Percentiles rank a stretch among this genome's conserved stretches.
phyloP scores from a whole-genome alignment of 106 monocot species.

The Acanthochlamys bracteata region DNA sequence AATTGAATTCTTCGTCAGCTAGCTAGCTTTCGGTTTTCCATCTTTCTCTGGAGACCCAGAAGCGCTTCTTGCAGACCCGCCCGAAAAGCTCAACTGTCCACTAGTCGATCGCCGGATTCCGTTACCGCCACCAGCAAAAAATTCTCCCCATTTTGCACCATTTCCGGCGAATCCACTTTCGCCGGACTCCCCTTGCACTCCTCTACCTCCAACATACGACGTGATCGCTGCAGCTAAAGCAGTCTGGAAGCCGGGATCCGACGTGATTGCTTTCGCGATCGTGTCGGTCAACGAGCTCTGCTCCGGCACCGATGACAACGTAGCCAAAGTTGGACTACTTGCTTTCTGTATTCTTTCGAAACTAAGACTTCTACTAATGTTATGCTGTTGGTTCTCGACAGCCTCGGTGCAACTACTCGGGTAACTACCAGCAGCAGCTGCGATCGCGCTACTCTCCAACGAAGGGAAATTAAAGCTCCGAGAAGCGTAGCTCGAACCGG shows the following conservation, averaged over 20 bases:
- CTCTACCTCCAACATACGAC: conserved; percentile 8
- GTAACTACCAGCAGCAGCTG: too few species aligned
- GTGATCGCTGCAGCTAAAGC: conserved; percentile 24
- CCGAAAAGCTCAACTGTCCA: not conserved
- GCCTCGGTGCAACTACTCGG: not conserved
- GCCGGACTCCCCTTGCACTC: not conserved
- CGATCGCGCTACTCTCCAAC: not conserved
- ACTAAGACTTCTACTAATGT: not conserved
- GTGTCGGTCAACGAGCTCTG: not conserved
- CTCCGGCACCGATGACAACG: not conserved
- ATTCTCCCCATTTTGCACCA: not conserved
- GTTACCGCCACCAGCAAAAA: not conserved
- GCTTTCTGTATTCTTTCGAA: not conserved
- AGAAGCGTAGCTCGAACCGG: not conserved
- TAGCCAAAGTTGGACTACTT: not conserved
- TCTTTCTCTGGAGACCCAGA: not conserved
- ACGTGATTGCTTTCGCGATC: conserved; percentile 13
- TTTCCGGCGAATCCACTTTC: not conserved
- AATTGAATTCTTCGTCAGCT: too few species aligned
- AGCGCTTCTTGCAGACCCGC: not conserved
- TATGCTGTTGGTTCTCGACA: not conserved
- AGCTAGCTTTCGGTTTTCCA: too few species aligned
- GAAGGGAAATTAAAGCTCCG: not conserved
- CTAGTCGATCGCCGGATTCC: not conserved
- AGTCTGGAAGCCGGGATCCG: conserved; percentile 27